Percentiles rank a stretch among this genome's conserved stretches.
Conservation (phyloP, 176 grass and related monocot genomes). For the Zizania latifolia region DNA sequence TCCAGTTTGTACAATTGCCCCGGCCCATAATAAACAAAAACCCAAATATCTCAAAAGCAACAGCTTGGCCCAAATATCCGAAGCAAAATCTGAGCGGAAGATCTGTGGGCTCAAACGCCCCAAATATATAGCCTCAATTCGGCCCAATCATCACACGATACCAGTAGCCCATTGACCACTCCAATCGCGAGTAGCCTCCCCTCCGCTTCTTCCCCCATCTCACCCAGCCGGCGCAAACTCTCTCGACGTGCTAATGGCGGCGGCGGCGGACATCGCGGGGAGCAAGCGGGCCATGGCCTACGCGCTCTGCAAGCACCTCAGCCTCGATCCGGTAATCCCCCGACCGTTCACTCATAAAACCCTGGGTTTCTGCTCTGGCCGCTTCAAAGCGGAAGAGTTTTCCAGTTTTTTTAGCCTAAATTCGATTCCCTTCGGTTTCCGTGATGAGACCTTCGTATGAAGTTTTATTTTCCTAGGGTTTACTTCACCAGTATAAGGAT, state of each 20-base stretch:
- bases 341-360: neutral
- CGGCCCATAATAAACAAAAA: neutral
- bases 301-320: conserved; percentile 64
- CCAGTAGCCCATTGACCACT: neutral
- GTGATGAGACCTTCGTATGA: neutral
- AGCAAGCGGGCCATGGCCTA: conserved; percentile 56
- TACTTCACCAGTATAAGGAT: neutral
- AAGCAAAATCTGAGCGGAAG: too few relatives aligned
- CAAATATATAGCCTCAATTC: neutral
- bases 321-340: conserved; percentile 48
- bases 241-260: conserved; percentile 36
- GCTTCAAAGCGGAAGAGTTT: neutral
- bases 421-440: neutral
- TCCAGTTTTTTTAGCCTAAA: neutral
- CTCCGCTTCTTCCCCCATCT: neutral
- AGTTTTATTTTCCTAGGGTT: neutral
- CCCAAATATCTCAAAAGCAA: neutral
- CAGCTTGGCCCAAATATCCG: neutral
- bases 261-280: conserved; percentile 28
- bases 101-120: neutral
- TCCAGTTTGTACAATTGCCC: neutral
- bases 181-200: neutral
- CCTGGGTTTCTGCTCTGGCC: neutral
- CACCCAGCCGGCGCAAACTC: neutral
- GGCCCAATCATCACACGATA: neutral